Conservation (phyloP, 2,329 filamentous ascomycete species). For the Didymella glomerata region DNA sequence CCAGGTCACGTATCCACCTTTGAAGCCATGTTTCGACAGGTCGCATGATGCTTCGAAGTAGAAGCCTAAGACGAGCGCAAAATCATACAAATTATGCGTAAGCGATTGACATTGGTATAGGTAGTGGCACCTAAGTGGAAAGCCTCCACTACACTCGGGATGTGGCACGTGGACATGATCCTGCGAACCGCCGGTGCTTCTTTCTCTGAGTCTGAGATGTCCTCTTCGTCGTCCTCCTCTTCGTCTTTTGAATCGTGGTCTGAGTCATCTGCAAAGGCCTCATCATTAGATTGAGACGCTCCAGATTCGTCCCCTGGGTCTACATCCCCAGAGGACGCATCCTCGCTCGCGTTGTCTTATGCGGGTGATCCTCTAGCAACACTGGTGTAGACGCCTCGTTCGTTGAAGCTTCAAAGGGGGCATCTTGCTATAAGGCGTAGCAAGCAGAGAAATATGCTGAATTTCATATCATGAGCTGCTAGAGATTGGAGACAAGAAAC, state of each 20-base stretch:
- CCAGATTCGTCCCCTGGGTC: not conserved
- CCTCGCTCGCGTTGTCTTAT: not conserved
- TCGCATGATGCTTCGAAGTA: not conserved
- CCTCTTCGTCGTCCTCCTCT: too few species aligned
- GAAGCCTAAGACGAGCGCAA: not conserved
- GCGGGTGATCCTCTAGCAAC: not conserved
- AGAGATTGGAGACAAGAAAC: too few species aligned
- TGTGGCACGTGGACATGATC: not conserved
- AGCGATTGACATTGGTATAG: not conserved
- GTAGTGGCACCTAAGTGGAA: not conserved
- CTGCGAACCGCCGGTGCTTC: not conserved
- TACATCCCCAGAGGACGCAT: not conserved
- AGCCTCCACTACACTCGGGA: not conserved
- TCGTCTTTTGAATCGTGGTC: not conserved
- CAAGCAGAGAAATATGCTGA: too few species aligned
- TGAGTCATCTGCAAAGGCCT: too few species aligned
- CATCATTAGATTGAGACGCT: not conserved
- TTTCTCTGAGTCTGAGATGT: not conserved
- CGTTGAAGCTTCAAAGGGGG: not conserved
- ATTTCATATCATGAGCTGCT: too few species aligned
- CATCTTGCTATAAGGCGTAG: not conserved
- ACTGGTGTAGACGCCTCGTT: not conserved
- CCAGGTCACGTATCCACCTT: not conserved
- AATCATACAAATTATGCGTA: not conserved
- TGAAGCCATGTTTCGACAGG: not conserved